phyloP scores from a whole-genome alignment of 768 basidiomycete species.

The Thelephora ganbajun region DNA sequence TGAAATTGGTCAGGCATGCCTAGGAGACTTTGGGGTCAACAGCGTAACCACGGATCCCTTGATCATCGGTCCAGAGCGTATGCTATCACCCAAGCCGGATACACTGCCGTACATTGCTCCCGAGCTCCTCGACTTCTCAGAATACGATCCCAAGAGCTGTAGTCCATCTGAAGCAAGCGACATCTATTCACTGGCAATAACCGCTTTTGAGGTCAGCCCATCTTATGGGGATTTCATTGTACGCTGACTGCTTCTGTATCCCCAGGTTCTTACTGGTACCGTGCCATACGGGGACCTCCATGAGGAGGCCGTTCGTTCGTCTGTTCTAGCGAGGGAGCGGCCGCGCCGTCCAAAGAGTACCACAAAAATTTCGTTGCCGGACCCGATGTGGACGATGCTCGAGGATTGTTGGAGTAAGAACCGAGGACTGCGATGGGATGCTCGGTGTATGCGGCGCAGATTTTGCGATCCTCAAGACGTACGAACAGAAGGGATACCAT shows the following conservation, averaged over 20 bases:
- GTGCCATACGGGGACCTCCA: background rate
- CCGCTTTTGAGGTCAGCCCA: background rate
- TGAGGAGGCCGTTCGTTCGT: background rate
- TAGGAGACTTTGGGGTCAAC: background rate
- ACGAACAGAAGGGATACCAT: no score
- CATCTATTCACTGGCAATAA: background rate
- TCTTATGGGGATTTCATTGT: no score
- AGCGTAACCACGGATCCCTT: no score
- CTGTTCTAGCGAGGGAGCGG: background rate
- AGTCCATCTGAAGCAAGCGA: background rate
- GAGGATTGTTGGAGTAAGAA: background rate
- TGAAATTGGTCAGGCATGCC: background rate
- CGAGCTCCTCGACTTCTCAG: no score
- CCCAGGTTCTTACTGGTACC: no score
- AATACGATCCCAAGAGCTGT: no score
- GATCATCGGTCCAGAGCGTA: no score
- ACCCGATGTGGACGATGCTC: background rate
- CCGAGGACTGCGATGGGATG: background rate
- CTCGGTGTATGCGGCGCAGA: background rate
- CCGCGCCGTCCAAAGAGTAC: background rate
- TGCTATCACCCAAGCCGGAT: no score
- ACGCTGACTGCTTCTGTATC: background rate
- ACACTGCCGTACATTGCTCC: no score
- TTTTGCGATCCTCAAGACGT: no score
- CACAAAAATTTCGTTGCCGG: background rate